A percentile compares a stretch with the other conserved stretches of the same genome.
Evolutionary conservation across 2,329 filamentous ascomycete genomes (phyloP).

Genomic region (Arthrinium puccinioides): DNA sequence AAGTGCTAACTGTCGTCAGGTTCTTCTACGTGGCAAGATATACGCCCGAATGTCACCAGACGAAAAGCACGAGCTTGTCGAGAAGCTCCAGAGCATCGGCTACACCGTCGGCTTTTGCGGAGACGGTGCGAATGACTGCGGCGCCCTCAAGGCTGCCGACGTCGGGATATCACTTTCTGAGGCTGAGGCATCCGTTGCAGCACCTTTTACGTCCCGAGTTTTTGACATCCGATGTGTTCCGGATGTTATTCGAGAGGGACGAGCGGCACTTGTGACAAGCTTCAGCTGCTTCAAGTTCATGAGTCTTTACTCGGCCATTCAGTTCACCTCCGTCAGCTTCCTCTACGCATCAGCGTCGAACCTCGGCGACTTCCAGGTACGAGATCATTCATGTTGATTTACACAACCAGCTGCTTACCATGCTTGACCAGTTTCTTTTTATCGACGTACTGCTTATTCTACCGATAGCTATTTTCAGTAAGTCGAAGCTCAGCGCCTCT

Average conservation of each 20-base stretch:
- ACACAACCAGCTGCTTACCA: neutral
- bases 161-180: conserved; percentile 96
- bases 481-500: conserved; percentile 18
- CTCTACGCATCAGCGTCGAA: conserved; percentile 91
- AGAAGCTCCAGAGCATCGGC: conserved; percentile 92
- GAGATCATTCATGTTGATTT: neutral
- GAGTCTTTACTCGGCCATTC: conserved; percentile 98
- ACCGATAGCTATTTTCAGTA: conserved; percentile 91
- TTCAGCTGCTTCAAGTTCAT: conserved; percentile 99
- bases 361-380: conserved; percentile 84
- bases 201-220: conserved; percentile 88
- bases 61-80: conserved; percentile 95
- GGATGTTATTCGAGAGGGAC: conserved; percentile 84
- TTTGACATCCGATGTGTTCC: conserved; percentile 97
- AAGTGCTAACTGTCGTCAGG: conserved; percentile 37
- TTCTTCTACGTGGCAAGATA: conserved; percentile 86
- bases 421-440: conserved; percentile 64
- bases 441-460: conserved; percentile 90
- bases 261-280: conserved; percentile 92
- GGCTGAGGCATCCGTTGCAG: conserved; percentile 95
- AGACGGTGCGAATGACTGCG: conserved; percentile 95
- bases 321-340: conserved; percentile 96
- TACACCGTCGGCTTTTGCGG: conserved; percentile 96
- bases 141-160: conserved; percentile 91
- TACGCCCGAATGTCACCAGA: conserved; percentile 99